Percentiles rank a stretch among this genome's conserved stretches.
phyloP scores from a whole-genome alignment of 371 early-diverging fungal genomes.

The Mucor irregularis region DNA sequence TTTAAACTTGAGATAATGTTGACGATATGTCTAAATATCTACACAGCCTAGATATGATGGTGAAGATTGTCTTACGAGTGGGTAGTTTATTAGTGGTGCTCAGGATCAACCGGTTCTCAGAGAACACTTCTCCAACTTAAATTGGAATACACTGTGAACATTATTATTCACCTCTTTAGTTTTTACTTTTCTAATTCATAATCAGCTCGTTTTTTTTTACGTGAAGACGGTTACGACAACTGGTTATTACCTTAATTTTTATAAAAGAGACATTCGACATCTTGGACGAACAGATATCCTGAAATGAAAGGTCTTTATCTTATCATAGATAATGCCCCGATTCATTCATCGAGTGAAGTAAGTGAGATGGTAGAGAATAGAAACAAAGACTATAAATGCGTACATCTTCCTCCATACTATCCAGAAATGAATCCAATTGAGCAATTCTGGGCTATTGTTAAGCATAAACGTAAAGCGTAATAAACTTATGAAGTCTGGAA shows the following conservation, averaged over 20 bases:
- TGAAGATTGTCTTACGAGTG: too few relatives aligned
- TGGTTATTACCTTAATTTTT: slow-evolving; percentile 14
- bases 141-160: not conserved
- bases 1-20: too few relatives aligned
- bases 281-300: slow-evolving; percentile 16
- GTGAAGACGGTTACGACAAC: slow-evolving; percentile 16
- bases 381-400: slow-evolving; percentile 16
- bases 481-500: slow-evolving; percentile 8
- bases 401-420: slow-evolving; percentile 13
- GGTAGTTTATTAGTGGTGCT: too few relatives aligned
- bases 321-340: slow-evolving; percentile 8
- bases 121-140: too few relatives aligned
- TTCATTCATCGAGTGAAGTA: slow-evolving; percentile 16
- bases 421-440: slow-evolving; percentile 15
- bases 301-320: slow-evolving; percentile 13
- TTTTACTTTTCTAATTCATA: slow-evolving; percentile 8
- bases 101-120: too few relatives aligned
- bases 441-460: slow-evolving; percentile 15
- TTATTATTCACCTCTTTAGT: not conserved
- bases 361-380: slow-evolving; percentile 11
- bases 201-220: slow-evolving; percentile 11
- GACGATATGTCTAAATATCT: too few relatives aligned
- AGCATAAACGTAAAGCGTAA: slow-evolving; percentile 4
- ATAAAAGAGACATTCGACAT: slow-evolving; percentile 4
- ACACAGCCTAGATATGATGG: too few relatives aligned